Base-by-base conservation (phyloP, 768 basidiomycete genomes). In the Kwoniella botswanensis region DNA sequence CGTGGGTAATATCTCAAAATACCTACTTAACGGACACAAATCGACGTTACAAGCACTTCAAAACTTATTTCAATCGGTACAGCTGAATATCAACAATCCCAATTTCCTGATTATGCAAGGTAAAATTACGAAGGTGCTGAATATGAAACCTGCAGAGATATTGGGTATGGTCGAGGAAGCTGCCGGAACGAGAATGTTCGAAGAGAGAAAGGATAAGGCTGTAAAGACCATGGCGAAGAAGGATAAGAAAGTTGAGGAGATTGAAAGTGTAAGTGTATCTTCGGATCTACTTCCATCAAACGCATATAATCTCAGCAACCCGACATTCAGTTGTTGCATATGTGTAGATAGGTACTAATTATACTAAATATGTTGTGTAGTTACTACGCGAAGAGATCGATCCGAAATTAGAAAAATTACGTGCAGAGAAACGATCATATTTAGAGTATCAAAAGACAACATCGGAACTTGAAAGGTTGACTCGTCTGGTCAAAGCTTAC, bases 71-170 rank as follows among this genome's bases (percentile, higher is more conserved):
- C 97, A 98, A 81, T 91, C 93, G 52, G 95, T 99, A 0, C 94
- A 97, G 83, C 88, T 99, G 74, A 98, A 98, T 82, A 98, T 99
- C 87, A 99, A 98, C 85, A 98, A 98, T 84, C 97, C 97, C 55
- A 98, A 98, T 82, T 98, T 98, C 86, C 88, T 99, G 69, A 98
- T 98, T 82, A 98, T 98, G 96, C 97, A 99, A 84, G 96, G 97
- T 35, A 93, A 95, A 61, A 99, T 99, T 82, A 99, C 97, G 12
- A 99, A 98, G 86, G 95, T 92, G 42, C 89, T 99, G 60, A 98
- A 98, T 84, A 98, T 99, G 97, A 91, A 93, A 26, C 95, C 97
- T 0, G 91, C 92, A 86, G 97, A 99, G 82, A 96, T 98, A 71
- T 88, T 99, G 13, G 93, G 94, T 1, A 96, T 99, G 92, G 93